These are phyloP conservation scores for Funneliformis mosseae DNA, from an alignment of 192 early-diverging fungal genomes.

Conservation along the genomic window DNA sequence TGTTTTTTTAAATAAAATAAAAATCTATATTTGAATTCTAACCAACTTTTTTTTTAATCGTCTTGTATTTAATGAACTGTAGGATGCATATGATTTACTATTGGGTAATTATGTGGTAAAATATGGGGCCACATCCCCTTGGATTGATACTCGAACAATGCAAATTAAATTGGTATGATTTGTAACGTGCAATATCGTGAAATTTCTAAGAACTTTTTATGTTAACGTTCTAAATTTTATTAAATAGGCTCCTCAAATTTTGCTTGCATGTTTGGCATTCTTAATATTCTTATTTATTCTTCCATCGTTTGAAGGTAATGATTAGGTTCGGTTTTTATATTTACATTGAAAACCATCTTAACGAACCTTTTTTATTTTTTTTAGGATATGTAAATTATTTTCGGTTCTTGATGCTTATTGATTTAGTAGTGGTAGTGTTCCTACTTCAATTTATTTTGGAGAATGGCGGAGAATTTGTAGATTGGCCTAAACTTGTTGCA, in stretches of 20 bases:
- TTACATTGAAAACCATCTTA: constrained; percentile 8
- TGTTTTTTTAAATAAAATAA: not conserved
- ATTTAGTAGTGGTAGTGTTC: constrained; percentile 51
- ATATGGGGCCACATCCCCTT: constrained; percentile 46
- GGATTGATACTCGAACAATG: constrained; percentile 54
- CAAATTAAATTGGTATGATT: constrained; percentile 58
- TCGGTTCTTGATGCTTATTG: constrained; percentile 51
- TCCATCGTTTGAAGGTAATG: not conserved
- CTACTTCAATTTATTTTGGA: constrained; percentile 46
- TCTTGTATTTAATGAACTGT: constrained; percentile 1
- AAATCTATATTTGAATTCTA: not conserved
- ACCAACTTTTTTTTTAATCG: not conserved
- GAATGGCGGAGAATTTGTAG: constrained; percentile 52
- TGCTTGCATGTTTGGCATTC: not conserved
- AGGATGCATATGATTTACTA: constrained; percentile 89
- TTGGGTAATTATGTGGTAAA: constrained; percentile 65
- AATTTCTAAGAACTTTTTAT: not conserved
- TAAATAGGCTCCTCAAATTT: constrained; percentile 50
- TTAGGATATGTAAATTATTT: constrained; percentile 20
- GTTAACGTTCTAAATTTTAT: constrained; percentile 33
- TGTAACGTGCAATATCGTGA: not conserved
- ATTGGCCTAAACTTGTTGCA: constrained; percentile 55
- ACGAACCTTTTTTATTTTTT: constrained; percentile 29
- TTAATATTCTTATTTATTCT: not conserved
- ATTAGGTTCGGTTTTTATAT: not conserved